Base-by-base conservation (phyloP, 73 alveolate genomes). In the Tetrahymena elliotti region DNA sequence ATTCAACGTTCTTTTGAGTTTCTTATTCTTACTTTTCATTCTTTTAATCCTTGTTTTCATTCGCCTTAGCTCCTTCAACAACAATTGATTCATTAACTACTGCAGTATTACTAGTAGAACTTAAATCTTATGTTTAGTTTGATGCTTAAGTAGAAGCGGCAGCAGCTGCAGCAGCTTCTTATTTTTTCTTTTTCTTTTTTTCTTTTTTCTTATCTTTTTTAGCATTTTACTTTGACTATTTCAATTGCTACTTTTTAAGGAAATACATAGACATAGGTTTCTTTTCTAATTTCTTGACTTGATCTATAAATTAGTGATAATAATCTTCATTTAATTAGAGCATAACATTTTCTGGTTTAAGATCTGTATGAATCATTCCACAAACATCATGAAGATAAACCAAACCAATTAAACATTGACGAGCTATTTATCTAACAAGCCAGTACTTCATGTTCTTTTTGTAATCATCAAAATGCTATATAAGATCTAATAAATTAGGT, bases 381-480 rank as follows among this genome's bases (percentile, higher is more conserved):
- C 99, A 98, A 5, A 97, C 95, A 36, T 99, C 93, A 93, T 98
- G 99, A 97, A 98, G 95, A 84, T 97, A 98, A 36, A 98, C 99
- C 38, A 98, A 95, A 34, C 99, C 99, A 47, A 98, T 96, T 84
- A 98, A 93, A 3, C 98, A 93, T 96, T 98, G 97, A 93, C 96
- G 97, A 3, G 98, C 96, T 18, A 98, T 97, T 68, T 97, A 97
- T 36, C 98, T 95, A 1, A 98, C 98, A 84, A 96, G 94, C 95
- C 99, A 99, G 24, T 97, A 53, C n/a, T 98, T 98, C 93, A 97
- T 97, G 16, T 97, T 98, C 95, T 97, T 96, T 47, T 47, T 92
- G 37, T 88, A 84, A 93, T 97, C 97, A 96, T 97, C 97, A 95
- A 96, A 97, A 93, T 96, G 97, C 35, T 97, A 96, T 47, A 98